A percentile compares a stretch with the other conserved stretches of the same genome.
Evolutionary conservation across 2,329 filamentous ascomycete genomes (phyloP).

Genomic region (Aspergillus fructus): DNA sequence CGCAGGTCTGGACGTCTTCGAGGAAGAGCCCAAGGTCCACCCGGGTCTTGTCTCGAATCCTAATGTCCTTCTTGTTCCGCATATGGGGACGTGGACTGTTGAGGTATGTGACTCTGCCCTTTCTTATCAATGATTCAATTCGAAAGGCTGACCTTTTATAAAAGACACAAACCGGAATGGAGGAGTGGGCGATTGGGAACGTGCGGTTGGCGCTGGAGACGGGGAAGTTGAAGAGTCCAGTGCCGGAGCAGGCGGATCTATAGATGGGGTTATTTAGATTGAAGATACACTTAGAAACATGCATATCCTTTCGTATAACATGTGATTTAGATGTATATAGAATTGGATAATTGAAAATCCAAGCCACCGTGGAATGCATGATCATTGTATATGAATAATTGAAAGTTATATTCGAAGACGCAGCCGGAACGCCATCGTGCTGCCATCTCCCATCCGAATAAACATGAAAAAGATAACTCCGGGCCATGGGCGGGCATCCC

Average conservation of each 20-base stretch:
- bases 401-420: constrained; percentile 10
- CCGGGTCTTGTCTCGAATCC: constrained; percentile 69
- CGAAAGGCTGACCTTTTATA: not conserved
- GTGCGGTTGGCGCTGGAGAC: constrained; percentile 62
- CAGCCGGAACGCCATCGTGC: constrained; percentile 25
- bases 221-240: constrained; percentile 65
- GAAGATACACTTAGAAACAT: not conserved
- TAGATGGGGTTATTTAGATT: constrained; percentile 9
- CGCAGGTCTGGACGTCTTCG: constrained; percentile 77
- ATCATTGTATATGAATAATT: constrained; percentile 2
- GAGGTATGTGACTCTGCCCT: constrained; percentile 45
- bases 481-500: constrained; percentile 14
- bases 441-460: constrained; percentile 20
- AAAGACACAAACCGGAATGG: constrained; percentile 61
- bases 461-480: constrained; percentile 21
- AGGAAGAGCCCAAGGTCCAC: constrained; percentile 76
- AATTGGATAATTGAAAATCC: not conserved
- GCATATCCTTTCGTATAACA: not conserved
- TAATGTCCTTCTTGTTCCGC: constrained; percentile 72
- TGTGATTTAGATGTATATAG: not conserved
- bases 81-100: constrained; percentile 81
- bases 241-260: constrained; percentile 67
- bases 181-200: constrained; percentile 73
- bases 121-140: not conserved
- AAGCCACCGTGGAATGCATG: not conserved